Evolutionary conservation across 345 rosid species (phyloP).

Genomic region (Corchorus capsularis): DNA sequence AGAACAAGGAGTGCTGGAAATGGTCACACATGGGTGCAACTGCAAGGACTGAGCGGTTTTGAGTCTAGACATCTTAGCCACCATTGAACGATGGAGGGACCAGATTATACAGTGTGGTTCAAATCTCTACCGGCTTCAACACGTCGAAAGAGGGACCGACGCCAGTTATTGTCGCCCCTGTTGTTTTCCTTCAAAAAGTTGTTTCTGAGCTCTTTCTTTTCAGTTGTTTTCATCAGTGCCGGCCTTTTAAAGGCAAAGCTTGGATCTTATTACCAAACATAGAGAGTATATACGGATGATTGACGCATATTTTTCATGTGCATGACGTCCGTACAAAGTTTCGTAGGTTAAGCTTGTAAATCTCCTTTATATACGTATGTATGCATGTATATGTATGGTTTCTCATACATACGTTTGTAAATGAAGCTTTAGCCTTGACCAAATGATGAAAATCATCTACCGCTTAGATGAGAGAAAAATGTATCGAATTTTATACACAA

Average conservation of each 20-base stretch:
- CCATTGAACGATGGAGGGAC: background rate
- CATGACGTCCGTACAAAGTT: too few species aligned
- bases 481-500: too few species aligned
- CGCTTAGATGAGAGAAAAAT: too few species aligned
- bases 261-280: background rate
- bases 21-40: background rate
- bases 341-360: too few species aligned
- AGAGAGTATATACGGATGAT: too few species aligned
- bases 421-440: too few species aligned
- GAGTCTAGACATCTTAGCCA: background rate
- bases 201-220: background rate
- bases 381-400: too few species aligned
- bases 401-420: too few species aligned
- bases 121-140: background rate
- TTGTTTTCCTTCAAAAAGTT: background rate
- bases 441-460: too few species aligned
- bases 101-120: conserved; percentile 14
- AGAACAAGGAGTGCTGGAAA: background rate
- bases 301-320: too few species aligned
- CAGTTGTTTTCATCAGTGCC: conserved; percentile 13
- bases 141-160: conserved; percentile 17
- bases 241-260: background rate
- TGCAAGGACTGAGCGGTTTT: conserved; percentile 13
- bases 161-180: background rate
- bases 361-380: too few species aligned